These are phyloP conservation scores for Plasmodium coatneyi DNA, from an alignment of 169 alveolate species.

Conservation along the genomic window DNA sequence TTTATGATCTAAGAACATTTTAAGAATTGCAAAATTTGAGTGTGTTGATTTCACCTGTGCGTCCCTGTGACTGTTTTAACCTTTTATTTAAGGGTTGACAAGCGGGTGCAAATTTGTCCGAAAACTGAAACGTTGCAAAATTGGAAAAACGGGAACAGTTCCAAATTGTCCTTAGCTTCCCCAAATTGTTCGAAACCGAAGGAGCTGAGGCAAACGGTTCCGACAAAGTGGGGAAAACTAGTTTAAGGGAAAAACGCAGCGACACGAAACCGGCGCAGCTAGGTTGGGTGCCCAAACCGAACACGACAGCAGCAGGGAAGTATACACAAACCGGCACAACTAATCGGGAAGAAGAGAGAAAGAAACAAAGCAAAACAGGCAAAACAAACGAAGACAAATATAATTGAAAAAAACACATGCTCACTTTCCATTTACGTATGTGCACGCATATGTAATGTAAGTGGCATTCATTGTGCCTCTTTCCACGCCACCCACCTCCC, in stretches of 20 bases:
- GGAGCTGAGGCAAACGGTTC: neutral
- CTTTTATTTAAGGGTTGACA: neutral
- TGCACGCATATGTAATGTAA: slow-evolving; percentile 1
- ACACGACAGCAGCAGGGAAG: neutral
- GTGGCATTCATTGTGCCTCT: neutral
- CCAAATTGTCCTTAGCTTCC: neutral
- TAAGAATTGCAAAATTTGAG: neutral
- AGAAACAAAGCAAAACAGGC: neutral
- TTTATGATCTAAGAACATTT: neutral
- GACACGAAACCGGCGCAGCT: neutral
- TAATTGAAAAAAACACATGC: neutral
- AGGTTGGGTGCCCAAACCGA: neutral
- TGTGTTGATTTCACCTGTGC: neutral
- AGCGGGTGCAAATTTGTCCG: neutral
- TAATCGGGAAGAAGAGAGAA: neutral
- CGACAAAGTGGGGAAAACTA: neutral
- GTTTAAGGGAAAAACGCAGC: neutral
- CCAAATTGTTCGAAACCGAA: neutral
- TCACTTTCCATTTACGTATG: neutral
- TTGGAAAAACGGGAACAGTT: neutral
- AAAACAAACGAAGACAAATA: neutral
- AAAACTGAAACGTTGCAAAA: neutral
- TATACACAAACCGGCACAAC: neutral
- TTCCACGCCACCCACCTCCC: neutral
- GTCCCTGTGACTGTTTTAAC: neutral